Percentiles rank a stretch among this genome's conserved stretches.
These are phyloP conservation scores for Mucuna pruriens DNA, from an alignment of 306 rosid genomes.

Conservation along the genomic window DNA sequence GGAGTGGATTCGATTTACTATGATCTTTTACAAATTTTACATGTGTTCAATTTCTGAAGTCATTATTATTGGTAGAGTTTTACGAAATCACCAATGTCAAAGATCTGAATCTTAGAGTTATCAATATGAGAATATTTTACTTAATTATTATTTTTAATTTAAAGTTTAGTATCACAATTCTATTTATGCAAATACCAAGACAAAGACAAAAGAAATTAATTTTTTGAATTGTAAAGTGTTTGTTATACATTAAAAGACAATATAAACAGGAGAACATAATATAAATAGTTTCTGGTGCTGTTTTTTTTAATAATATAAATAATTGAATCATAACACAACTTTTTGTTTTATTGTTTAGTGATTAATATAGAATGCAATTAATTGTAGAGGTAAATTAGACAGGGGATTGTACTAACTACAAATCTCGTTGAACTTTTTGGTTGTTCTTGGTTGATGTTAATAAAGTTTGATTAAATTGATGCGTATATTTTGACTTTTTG, in stretches of 20 bases:
- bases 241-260: background rate
- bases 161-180: background rate
- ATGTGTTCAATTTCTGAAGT: background rate
- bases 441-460: background rate
- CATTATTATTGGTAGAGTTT: background rate
- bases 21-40: background rate
- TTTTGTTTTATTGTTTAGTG: background rate
- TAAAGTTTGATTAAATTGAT: background rate
- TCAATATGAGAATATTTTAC: background rate
- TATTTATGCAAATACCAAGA: background rate
- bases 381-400: background rate
- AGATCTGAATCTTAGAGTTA: background rate
- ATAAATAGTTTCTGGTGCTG: too few species aligned
- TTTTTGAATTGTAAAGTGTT: background rate
- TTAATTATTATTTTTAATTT: background rate
- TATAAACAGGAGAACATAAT: background rate
- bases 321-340: background rate
- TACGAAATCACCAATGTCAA: background rate
- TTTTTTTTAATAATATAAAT: too few species aligned
- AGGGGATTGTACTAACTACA: background rate
- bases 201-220: background rate
- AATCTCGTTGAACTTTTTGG: too few species aligned
- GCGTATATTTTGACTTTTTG: background rate
- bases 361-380: background rate
- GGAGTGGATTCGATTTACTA: background rate